Conservation (phyloP, 768 basidiomycete species). For the Hericium coralloides region DNA sequence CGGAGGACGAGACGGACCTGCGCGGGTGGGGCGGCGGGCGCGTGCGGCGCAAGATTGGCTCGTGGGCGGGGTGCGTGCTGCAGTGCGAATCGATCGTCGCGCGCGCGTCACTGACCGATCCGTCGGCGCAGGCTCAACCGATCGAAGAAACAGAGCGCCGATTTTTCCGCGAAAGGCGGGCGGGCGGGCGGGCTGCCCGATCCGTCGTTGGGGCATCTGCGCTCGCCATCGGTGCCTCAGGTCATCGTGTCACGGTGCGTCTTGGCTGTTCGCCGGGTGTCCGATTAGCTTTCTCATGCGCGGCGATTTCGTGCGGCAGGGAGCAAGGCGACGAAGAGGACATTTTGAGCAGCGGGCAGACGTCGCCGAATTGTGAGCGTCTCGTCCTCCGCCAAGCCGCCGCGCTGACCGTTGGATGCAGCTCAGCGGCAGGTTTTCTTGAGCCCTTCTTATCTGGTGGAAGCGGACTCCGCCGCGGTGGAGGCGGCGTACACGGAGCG, state of each 20-base stretch:
- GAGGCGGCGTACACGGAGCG: too few species aligned
- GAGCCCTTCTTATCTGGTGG: too few species aligned
- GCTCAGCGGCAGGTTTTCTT: too few species aligned
- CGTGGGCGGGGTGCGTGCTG: constrained; percentile 37
- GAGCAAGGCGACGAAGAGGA: constrained; percentile 47
- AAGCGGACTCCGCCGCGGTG: too few species aligned
- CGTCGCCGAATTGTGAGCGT: constrained; percentile 55
- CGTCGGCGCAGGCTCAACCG: constrained; percentile 16
- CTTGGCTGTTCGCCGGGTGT: background rate
- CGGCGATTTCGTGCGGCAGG: constrained; percentile 5
- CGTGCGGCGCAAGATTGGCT: constrained; percentile 38
- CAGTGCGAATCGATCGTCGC: background rate
- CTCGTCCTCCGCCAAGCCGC: too few species aligned
- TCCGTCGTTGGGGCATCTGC: constrained; percentile 11
- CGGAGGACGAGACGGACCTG: constrained; percentile 22
- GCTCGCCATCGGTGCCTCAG: constrained; percentile 25
- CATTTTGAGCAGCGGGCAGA: constrained; percentile 70
- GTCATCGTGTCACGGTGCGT: constrained; percentile 33
- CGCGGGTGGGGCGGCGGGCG: constrained; percentile 23
- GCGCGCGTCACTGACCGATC: background rate
- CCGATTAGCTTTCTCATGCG: background rate
- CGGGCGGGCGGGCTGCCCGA: constrained; percentile 8
- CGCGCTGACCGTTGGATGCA: too few species aligned
- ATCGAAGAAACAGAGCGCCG: constrained; percentile 26
- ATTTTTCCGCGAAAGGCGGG: constrained; percentile 18